A percentile compares a stretch with the other conserved stretches of the same genome.
Conservation (phyloP, 768 basidiomycete species). For the Paxillus ammoniavirescens region DNA sequence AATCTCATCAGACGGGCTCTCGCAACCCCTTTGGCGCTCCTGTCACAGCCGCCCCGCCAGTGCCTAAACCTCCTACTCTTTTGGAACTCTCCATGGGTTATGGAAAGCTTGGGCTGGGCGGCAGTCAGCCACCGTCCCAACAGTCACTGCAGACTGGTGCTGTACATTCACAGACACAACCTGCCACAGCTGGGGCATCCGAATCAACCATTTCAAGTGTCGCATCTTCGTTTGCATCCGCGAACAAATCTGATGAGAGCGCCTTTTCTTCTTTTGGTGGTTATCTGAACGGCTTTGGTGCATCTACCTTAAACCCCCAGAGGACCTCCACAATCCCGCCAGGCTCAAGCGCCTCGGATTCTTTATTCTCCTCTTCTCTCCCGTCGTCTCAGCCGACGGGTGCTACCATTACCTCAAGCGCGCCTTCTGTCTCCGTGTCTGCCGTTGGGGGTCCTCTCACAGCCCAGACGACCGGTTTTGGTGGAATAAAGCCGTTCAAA, state of each 20-base stretch:
- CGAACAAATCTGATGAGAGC: slow-evolving; percentile 30
- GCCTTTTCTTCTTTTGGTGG: not conserved
- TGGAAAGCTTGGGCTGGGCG: slow-evolving; percentile 24
- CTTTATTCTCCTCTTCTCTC: slow-evolving; percentile 40
- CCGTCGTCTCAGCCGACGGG: slow-evolving; percentile 55
- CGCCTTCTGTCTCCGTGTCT: slow-evolving; percentile 34
- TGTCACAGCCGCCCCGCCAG: slow-evolving; percentile 54
- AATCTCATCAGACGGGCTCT: slow-evolving; percentile 89
- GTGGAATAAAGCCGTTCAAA: slow-evolving; percentile 78
- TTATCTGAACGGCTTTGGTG: slow-evolving; percentile 14
- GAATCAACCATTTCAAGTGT: slow-evolving; percentile 63
- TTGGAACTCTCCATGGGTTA: slow-evolving; percentile 69
- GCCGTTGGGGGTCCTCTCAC: slow-evolving; percentile 27
- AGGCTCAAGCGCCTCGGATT: slow-evolving; percentile 46
- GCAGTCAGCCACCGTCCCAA: slow-evolving; percentile 30
- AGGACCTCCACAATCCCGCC: slow-evolving; percentile 37
- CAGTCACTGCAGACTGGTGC: slow-evolving; percentile 25
- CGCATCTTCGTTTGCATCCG: slow-evolving; percentile 69
- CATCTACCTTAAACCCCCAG: slow-evolving; percentile 26
- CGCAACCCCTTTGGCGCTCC: slow-evolving; percentile 93
- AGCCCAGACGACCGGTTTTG: slow-evolving; percentile 49
- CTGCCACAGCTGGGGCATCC: not conserved
- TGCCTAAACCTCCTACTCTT: slow-evolving; percentile 78
- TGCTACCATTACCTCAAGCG: slow-evolving; percentile 31
- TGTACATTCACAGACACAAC: slow-evolving; percentile 33